Conservation (phyloP, 768 basidiomycete genomes). For the Holtermanniella nyarrowii region DNA sequence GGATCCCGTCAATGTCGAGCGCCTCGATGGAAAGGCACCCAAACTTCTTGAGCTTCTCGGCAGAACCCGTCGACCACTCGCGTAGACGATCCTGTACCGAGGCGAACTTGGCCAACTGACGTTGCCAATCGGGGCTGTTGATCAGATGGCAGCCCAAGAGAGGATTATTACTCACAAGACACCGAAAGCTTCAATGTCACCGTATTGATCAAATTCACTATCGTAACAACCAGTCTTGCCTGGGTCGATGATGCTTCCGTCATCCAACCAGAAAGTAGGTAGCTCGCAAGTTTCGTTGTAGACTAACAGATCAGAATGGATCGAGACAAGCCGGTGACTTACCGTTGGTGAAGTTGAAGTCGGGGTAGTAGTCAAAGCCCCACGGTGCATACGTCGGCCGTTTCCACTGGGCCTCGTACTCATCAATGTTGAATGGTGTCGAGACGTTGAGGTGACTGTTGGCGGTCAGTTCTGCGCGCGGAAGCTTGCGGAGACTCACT, state of each 20-base stretch:
- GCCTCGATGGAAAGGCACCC: slow-evolving; percentile 79
- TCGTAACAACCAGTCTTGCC: slow-evolving; percentile 60
- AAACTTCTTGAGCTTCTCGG: slow-evolving; percentile 65
- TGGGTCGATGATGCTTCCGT: slow-evolving; percentile 53
- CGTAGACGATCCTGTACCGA: slow-evolving; percentile 92
- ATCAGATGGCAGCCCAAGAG: background rate
- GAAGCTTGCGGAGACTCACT: slow-evolving; percentile 46
- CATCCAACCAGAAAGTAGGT: slow-evolving; percentile 71
- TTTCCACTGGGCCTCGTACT: slow-evolving; percentile 68
- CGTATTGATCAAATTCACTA: slow-evolving; percentile 89
- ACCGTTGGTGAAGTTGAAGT: slow-evolving; percentile 63
- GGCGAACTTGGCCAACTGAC: slow-evolving; percentile 88
- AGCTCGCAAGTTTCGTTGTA: slow-evolving; percentile 65
- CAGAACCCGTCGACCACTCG: slow-evolving; percentile 75
- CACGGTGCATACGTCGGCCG: slow-evolving; percentile 64
- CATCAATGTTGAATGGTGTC: slow-evolving; percentile 65
- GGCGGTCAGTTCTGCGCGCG: background rate
- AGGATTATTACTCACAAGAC: slow-evolving; percentile 54
- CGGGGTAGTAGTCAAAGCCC: slow-evolving; percentile 74
- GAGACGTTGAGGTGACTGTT: slow-evolving; percentile 64
- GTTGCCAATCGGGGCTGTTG: slow-evolving; percentile 50
- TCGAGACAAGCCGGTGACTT: background rate
- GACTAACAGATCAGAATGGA: slow-evolving; percentile 7
- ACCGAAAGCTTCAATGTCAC: slow-evolving; percentile 96
- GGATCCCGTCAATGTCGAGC: slow-evolving; percentile 85